Percentiles rank a stretch among this genome's conserved stretches.
Evolutionary conservation across 83 land plant species (phyloP).

Genomic region (Picea engelmannii): DNA sequence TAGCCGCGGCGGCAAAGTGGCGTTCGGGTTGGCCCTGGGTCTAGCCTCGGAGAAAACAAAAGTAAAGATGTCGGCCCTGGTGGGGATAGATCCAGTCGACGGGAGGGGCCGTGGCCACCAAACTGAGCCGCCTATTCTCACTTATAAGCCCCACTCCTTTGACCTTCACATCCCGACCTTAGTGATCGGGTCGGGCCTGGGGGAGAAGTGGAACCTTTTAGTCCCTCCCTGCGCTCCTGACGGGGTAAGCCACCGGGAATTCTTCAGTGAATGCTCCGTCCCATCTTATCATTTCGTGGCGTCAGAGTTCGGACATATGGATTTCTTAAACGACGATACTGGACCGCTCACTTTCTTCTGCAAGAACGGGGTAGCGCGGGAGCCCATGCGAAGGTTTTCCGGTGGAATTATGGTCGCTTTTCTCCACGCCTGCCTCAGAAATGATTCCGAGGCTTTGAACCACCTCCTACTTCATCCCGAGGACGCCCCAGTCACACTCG

Average conservation of each 20-base stretch:
- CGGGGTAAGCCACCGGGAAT: conserved; percentile 68
- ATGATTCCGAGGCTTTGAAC: no score
- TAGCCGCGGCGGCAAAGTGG: conserved; percentile 64
- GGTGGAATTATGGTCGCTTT: conserved; percentile 34
- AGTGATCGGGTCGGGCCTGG: conserved; percentile 72
- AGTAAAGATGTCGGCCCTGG: conserved; percentile 25
- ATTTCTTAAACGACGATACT: conserved; percentile 71
- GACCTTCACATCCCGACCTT: conserved; percentile 42
- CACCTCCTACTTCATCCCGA: no score
- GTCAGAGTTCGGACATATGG: conserved; percentile 75
- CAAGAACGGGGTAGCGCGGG: conserved; percentile 41
- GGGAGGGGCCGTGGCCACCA: conserved; percentile 28
- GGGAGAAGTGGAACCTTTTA: conserved; percentile 33
- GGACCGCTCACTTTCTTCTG: no score
- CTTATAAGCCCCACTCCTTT: conserved; percentile 32
- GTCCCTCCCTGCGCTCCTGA: conserved; percentile 82
- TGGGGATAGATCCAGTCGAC: conserved; percentile 49
- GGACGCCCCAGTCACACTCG: no score
- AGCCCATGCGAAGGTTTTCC: conserved; percentile 44
- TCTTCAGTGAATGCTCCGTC: conserved; percentile 52
- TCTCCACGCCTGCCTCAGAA: neutral
- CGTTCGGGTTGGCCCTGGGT: conserved; percentile 45
- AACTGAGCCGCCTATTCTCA: conserved; percentile 35
- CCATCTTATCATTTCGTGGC: conserved; percentile 70
- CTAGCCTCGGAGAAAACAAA: conserved; percentile 1